Evolutionary conservation across 352 stramenopile genomes (phyloP), one percentile per base, ranked within the genome.

Genomic region (Phytophthora aleatoria): DNA sequence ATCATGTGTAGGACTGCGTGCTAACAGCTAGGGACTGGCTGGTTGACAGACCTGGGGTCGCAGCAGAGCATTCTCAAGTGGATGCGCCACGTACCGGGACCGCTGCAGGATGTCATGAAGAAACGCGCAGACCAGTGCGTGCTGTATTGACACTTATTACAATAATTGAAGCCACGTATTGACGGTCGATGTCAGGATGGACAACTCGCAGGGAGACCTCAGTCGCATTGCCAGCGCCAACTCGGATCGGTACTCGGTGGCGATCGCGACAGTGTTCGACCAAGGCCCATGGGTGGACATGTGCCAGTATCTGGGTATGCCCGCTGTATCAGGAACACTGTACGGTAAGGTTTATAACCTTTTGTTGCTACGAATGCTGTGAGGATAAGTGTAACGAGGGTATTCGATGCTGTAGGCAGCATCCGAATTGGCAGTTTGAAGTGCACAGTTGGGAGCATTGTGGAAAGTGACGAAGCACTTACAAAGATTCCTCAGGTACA

Each of bases 201-300:
- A 89, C 11, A 74, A 62, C 45, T 77, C 74, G 11, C 55, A 84
- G 48, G 54, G 61, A 38, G 50, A 72, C 5, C 42, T 59, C 38
- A 75, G 65, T 24, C 62, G 75, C 26, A 66, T 79, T 10, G 64
- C 67, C 28, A 89, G 79, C 61, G 73, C 61, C 10, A 77, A 77
- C 1, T 83, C 72, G 31, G 73, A 79, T 39, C 51, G 74, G 35
- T 77, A 76, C 58, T 76, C 74, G 0, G 73, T 81, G 20, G 43
- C 62, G 9, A 88, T 91, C 42, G 74, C 76, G 48, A 93, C 81
- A 2, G 78, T 89, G 24, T 95, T 95, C 66, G 87, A 95, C 53
- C 65, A 90, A 39, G 87, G 87, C 1, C 69, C 87, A 36, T 95
- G 87, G 87, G 85, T 93, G 54, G 79, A 91, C 10, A 92, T 95